These are phyloP conservation scores for Fraxinus paxiana DNA, from an alignment of 305 asterid species.

Conservation along the genomic window DNA sequence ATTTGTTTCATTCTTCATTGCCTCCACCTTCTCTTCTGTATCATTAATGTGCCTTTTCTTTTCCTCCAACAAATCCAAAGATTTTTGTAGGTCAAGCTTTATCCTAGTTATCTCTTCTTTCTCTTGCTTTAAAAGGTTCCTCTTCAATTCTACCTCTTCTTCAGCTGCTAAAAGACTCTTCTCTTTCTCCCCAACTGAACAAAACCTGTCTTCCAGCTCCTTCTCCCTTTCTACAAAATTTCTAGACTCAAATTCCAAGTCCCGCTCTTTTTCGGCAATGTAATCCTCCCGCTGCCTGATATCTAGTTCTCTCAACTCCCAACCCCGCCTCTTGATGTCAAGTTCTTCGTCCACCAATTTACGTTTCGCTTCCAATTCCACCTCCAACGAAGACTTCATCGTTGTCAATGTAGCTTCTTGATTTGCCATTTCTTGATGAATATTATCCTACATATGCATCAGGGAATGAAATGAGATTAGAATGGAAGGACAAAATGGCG, in stretches of 20 bases:
- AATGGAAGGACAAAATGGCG: background rate
- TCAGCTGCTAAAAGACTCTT: conserved; percentile 47
- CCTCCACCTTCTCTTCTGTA: conserved; percentile 63
- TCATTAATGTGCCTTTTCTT: conserved; percentile 45
- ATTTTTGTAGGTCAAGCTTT: conserved; percentile 59
- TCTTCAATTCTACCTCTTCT: conserved; percentile 51
- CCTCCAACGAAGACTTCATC: conserved; percentile 58
- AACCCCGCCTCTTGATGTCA: conserved; percentile 63
- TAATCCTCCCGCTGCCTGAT: conserved; percentile 68
- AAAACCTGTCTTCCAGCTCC: conserved; percentile 56
- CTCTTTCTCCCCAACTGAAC: conserved; percentile 50
- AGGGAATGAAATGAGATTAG: conserved; percentile 18
- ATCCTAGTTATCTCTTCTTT: conserved; percentile 43
- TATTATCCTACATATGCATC: conserved; percentile 52
- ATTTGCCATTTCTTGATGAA: conserved; percentile 46
- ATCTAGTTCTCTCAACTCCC: conserved; percentile 90
- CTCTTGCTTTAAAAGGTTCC: conserved; percentile 45
- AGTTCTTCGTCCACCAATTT: conserved; percentile 70
- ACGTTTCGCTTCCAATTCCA: conserved; percentile 58
- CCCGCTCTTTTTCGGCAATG: conserved; percentile 66
- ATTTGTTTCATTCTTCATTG: conserved; percentile 70
- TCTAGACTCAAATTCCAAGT: conserved; percentile 48
- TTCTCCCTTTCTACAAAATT: conserved; percentile 52
- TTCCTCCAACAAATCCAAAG: conserved; percentile 59
- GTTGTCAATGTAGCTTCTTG: conserved; percentile 54